These are phyloP conservation scores for Diaporthe citrichinensis DNA, from an alignment of 2,329 filamentous ascomycete genomes.

Conservation along the genomic window DNA sequence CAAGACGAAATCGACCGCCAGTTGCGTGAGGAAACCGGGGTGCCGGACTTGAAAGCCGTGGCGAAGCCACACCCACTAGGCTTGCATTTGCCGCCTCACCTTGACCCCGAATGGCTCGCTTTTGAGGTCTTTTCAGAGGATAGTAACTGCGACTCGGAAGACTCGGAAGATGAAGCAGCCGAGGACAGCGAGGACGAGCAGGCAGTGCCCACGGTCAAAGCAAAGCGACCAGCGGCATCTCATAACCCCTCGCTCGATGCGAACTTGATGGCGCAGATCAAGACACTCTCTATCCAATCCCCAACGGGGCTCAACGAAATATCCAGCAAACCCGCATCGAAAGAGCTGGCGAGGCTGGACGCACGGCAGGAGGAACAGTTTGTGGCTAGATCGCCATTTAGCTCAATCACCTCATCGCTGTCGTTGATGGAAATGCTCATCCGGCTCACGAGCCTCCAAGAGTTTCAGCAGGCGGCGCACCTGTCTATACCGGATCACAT, in stretches of 20 bases:
- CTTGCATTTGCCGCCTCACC: slow-evolving; percentile 77
- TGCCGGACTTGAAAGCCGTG: slow-evolving; percentile 24
- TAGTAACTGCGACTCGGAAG: slow-evolving; percentile 61
- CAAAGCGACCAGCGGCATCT: slow-evolving; percentile 19
- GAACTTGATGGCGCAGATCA: slow-evolving; percentile 57
- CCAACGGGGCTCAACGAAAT: slow-evolving; percentile 35
- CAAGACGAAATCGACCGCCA: slow-evolving; percentile 65
- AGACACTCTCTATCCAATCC: slow-evolving; percentile 53
- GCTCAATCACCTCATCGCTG: slow-evolving; percentile 67
- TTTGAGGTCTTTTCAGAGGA: slow-evolving; percentile 85
- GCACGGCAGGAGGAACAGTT: slow-evolving; percentile 47
- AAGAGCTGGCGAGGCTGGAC: slow-evolving; percentile 24
- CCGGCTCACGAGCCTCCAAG: slow-evolving; percentile 87
- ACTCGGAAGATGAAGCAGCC: slow-evolving; percentile 53
- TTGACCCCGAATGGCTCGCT: slow-evolving; percentile 93
- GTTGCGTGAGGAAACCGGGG: slow-evolving; percentile 54
- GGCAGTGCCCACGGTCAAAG: slow-evolving; percentile 44
- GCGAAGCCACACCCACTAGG: slow-evolving; percentile 43
- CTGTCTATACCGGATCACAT: slow-evolving; percentile 92
- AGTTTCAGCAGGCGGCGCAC: slow-evolving; percentile 91
- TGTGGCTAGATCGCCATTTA: slow-evolving; percentile 62
- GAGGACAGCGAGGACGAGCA: slow-evolving; percentile 43
- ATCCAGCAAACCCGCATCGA: slow-evolving; percentile 12
- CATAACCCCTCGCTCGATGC: slow-evolving; percentile 52
- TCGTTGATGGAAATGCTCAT: slow-evolving; percentile 92